Evolutionary conservation across 179 eudicot genomes (phyloP), one percentile per base, ranked within the genome.

Genomic region (Spinacia oleracea): DNA sequence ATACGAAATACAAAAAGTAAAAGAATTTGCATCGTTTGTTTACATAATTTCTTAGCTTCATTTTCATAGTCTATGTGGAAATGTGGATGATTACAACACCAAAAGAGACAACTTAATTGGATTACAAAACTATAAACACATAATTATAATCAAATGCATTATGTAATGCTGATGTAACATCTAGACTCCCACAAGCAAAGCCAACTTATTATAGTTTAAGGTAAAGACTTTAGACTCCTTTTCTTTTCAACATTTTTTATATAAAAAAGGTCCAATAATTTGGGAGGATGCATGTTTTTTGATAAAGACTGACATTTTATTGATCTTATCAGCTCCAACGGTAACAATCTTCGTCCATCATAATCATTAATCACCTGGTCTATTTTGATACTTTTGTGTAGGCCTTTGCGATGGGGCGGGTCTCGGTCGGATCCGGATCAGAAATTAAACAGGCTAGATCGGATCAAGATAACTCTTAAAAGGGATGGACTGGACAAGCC

Each of bases 161-260:
- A 46, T 46, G 9, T 46, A 46, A 11, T 38, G 55, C 20, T 72
- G 77, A 72, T 77, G 84, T 42, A 67, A 27, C 27, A 66, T 32
- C 42, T 77, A 40, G 10, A 69, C 20, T 72, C 50, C 73, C 48
- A 72, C 74, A 72, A 65, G 80, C 73, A 70, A 67, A 65, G 69
- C 50, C 70, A n/a, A 78, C 46, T 66, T 2, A 66, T 66, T 20
- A 10, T 60, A 14, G 53, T 23, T 11, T 9, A 27, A 20, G 46
- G 4, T 32, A 16, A 66, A 66, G 70, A 38, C 20, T 38, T 27
- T 25, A 66, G 70, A 38, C 20, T 38, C 46, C 45, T 7, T 35
- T 8, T 66, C 27, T 23, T 64, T 64, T 20, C 9, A 32, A 16
- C 1, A 15, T n/a, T n/a, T n/a, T n/a, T n/a, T n/a, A n/a, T 21